Base-by-base conservation (phyloP, 2,329 filamentous ascomycete species). In the Beauveria varroae region DNA sequence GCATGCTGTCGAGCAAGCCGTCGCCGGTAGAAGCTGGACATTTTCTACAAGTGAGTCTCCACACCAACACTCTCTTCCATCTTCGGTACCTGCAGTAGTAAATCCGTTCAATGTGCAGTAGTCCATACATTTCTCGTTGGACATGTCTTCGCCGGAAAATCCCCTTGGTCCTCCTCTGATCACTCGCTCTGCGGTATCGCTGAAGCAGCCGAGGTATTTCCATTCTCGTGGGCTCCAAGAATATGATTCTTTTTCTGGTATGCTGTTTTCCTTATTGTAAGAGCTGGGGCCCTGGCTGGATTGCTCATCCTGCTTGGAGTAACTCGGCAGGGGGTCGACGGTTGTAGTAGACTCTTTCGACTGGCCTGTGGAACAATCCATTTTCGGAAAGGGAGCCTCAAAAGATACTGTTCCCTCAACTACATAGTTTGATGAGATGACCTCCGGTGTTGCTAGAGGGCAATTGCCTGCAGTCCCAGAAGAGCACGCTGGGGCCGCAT, bases 11-110 rank as follows among this genome's bases (percentile, higher is more conserved):
- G 63, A 62, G 37, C 69, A 72, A 24, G 64, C 66, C 5, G 52
- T 63, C 26, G 69, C 67, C 3, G 69, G 68, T 18, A 70, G 57
- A 40, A 64, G 62, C 22, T 68, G 59, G 3, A 65, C 64, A 52
- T 68, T 65, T 53, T 65, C 64, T 5, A 63, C 67, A 40, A 71
- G 67, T 3, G 63, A 63, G 12, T 65, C 64, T 40, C 75, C 78
- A 64, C 81, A 86, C 73, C 78, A 85, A 68, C 82, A 85, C 65
- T 84, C 78, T 22, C 70, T 68, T 8, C 72, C 73, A 63, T 78
- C 79, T 67, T 84, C 79, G 0, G 81, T 72, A 6, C 81, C 81
- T 5, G 81, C 80, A 62, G 79, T 76, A 2, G 65, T 63, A 65
- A 74, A 79, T 5, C 75, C 75, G 12, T 70, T 70, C 16, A 65